These are phyloP conservation scores for Terana coerulea DNA, from an alignment of 768 basidiomycete genomes.

Conservation along the genomic window DNA sequence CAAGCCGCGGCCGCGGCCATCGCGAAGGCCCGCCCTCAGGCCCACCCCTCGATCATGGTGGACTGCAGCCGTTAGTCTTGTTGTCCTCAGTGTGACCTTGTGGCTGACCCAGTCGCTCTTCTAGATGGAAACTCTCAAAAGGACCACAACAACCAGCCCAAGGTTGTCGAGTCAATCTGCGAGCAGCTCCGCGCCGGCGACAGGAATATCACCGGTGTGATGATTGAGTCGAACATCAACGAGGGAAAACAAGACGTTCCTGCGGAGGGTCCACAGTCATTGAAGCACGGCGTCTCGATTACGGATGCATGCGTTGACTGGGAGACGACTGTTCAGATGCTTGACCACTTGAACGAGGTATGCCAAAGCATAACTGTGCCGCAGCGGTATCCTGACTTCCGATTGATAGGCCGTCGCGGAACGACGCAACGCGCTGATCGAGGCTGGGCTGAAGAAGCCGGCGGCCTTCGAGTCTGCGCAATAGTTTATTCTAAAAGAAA, in stretches of 20 bases:
- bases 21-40: slow-evolving; percentile 52
- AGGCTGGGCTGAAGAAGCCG: slow-evolving; percentile 32
- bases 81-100: neutral
- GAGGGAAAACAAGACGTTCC: slow-evolving; percentile 91
- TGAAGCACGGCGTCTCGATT: slow-evolving; percentile 83
- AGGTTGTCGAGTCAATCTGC: slow-evolving; percentile 68
- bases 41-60: slow-evolving; percentile 75
- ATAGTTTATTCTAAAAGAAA: too few relatives aligned
- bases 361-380: too few relatives aligned
- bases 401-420: slow-evolving; percentile 39
- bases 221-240: slow-evolving; percentile 95
- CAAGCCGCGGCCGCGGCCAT: slow-evolving; percentile 57
- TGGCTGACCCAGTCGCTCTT: neutral
- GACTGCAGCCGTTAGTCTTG: slow-evolving; percentile 71
- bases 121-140: slow-evolving; percentile 94
- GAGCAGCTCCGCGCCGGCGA: slow-evolving; percentile 70
- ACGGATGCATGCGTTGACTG: slow-evolving; percentile 93
- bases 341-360: slow-evolving; percentile 63
- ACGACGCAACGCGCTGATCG: slow-evolving; percentile 40
- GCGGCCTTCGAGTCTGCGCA: slow-evolving; percentile 21
- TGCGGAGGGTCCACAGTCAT: slow-evolving; percentile 50
- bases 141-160: slow-evolving; percentile 89
- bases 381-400: neutral
- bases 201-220: slow-evolving; percentile 83
- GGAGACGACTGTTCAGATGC: slow-evolving; percentile 72